Evolutionary conservation across 2,329 filamentous ascomycete species (phyloP), one percentile per base, ranked within the genome.

Genomic region (Dothideomycetes sp.): DNA sequence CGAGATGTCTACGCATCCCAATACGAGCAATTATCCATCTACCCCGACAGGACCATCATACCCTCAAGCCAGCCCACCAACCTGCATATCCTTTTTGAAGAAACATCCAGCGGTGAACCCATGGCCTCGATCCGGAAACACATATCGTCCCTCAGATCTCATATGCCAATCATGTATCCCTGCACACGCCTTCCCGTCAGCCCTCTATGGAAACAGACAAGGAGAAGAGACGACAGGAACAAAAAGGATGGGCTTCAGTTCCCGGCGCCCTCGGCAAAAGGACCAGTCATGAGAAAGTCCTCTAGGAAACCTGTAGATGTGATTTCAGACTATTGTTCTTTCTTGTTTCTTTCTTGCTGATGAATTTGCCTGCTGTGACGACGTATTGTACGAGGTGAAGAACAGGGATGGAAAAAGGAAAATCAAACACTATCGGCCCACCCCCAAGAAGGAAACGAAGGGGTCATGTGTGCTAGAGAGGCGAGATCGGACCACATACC

Each of bases 41-140:
- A n/a, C n/a, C n/a, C n/a, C n/a, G n/a, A n/a, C n/a, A n/a, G n/a
- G n/a, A n/a, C n/a, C 9, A 33, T 33, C 12, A 12, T 15, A 29
- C 18, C 32, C 8, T 33, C 24, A 42, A 29, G 35, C 36, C 4
- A 38, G 22, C 29, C 36, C 36, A n/a, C 27, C 29, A 5, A 43
- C 9, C 33, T 39, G 29, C 36, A 43, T 31, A 19, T 43, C 41
- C 17, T 36, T 43, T 19, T 35, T 38, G 17, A 43, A 43, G 29
- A 43, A 43, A 30, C 41, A 43, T 12, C 41, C 41, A 14, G 41
- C 41, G 5, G 31, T 31, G 12, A 34, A 36, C 10, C 31, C 22
- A 27, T 27, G 22, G 22, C 22, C 22, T 7, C 12, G 7, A 12
- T 27, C 22, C 7, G 22, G 22, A 27, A 27, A 27, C 7, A 7